phyloP scores from a whole-genome alignment of 2,329 filamentous ascomycete genomes.

The Tolypocladium album region DNA sequence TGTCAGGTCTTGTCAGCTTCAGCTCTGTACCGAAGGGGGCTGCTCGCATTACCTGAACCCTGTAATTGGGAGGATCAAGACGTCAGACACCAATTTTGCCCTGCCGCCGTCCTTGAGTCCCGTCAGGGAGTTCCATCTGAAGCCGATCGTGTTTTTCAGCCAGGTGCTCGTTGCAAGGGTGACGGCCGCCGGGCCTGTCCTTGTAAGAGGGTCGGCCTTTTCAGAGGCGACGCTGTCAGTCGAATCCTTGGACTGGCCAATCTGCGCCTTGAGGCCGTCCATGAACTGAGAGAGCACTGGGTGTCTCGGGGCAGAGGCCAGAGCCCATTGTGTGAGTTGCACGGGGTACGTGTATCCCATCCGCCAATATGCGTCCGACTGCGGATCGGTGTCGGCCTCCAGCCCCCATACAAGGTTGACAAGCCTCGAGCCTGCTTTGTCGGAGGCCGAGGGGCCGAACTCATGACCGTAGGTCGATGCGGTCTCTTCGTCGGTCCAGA shows the following conservation, averaged over 20 bases:
- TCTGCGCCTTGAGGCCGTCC: conserved; percentile 6
- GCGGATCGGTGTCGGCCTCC: conserved; percentile 12
- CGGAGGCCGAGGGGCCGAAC: background rate
- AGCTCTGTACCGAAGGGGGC: background rate
- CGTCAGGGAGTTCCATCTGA: conserved; percentile 13
- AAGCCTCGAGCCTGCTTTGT: conserved; percentile 1
- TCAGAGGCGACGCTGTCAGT: background rate
- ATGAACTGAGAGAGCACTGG: conserved; percentile 10
- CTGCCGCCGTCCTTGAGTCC: conserved; percentile 10
- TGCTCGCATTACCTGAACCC: conserved; percentile 10
- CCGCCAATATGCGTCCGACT: conserved; percentile 11
- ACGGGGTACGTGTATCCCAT: conserved; percentile 15
- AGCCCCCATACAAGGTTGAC: conserved; percentile 13
- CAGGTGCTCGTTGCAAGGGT: conserved; percentile 9
- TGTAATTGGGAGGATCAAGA: conserved; percentile 12
- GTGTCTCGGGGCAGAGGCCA: conserved; percentile 12
- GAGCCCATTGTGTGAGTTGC: conserved; percentile 14
- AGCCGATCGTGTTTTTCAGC: conserved; percentile 7
- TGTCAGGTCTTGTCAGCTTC: background rate
- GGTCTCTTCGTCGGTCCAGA: conserved; percentile 10
- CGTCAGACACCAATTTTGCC: conserved; percentile 10
- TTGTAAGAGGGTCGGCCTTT: conserved; percentile 9
- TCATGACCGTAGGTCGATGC: conserved; percentile 4
- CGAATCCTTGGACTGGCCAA: conserved; percentile 1
- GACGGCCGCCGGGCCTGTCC: conserved; percentile 13